Evolutionary conservation across 2,329 filamentous ascomycete genomes (phyloP).

Genomic region (Alternaria metachromatica): DNA sequence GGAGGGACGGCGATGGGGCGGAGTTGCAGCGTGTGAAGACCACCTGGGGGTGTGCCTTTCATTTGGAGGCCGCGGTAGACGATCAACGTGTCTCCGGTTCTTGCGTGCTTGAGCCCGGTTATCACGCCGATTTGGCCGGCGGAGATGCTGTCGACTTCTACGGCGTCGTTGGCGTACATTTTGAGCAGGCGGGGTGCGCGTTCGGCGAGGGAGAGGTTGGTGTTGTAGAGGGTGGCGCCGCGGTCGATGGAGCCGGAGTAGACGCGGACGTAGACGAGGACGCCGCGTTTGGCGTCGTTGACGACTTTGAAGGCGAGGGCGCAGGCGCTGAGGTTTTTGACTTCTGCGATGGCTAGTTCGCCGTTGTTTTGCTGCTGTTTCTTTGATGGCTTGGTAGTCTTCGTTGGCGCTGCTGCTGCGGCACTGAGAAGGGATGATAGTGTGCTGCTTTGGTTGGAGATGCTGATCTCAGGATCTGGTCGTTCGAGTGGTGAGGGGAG

Average conservation of each 20-base stretch:
- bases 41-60: constrained; percentile 69
- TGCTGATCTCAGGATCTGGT: constrained; percentile 77
- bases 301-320: constrained; percentile 91
- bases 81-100: constrained; percentile 91
- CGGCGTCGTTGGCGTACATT: constrained; percentile 86
- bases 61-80: constrained; percentile 69
- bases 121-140: constrained; percentile 95
- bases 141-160: constrained; percentile 80
- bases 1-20: constrained; percentile 88
- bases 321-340: constrained; percentile 71
- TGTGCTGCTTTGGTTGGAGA: constrained; percentile 64
- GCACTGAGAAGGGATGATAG: constrained; percentile 56
- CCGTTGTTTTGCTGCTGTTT: constrained; percentile 9
- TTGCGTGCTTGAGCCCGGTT: constrained; percentile 84
- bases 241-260: constrained; percentile 83
- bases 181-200: constrained; percentile 81
- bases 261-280: constrained; percentile 89
- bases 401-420: constrained; percentile 32
- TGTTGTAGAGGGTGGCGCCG: constrained; percentile 83
- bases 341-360: constrained; percentile 35
- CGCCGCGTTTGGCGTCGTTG: constrained; percentile 82
- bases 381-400: constrained; percentile 19
- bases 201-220: constrained; percentile 79
- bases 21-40: constrained; percentile 78
- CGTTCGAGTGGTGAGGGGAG: constrained; percentile 82